Conservation (phyloP, 495 filamentous ascomycete genomes). For the Tuber borchii region DNA sequence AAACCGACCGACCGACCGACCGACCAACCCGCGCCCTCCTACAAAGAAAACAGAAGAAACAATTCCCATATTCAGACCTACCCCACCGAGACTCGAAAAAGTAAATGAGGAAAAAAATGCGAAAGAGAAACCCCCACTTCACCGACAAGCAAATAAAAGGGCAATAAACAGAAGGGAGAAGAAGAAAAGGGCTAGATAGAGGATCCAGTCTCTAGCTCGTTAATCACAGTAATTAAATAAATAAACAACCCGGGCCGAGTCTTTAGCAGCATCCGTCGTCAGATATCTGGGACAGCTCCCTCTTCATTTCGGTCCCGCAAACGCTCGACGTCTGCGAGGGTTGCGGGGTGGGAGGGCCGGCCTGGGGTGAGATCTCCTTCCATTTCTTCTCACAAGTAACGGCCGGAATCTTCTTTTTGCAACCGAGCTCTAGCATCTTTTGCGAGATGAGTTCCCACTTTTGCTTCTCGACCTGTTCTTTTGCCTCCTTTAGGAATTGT, state of each 20-base stretch:
- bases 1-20: slow-evolving; percentile 1
- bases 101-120: background rate
- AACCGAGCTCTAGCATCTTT: slow-evolving; percentile 40
- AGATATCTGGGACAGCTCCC: slow-evolving; percentile 38
- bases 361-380: slow-evolving; percentile 40
- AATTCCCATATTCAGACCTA: slow-evolving; percentile 3
- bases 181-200: background rate
- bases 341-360: slow-evolving; percentile 27
- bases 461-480: slow-evolving; percentile 40
- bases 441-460: slow-evolving; percentile 41
- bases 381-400: slow-evolving; percentile 42
- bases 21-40: background rate
- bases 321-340: slow-evolving; percentile 26
- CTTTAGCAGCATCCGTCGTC: slow-evolving; percentile 26
- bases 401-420: slow-evolving; percentile 43
- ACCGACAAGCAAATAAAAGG: background rate
- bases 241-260: background rate
- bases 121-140: background rate
- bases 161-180: background rate
- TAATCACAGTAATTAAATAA: background rate
- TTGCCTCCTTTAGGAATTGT: slow-evolving; percentile 40
- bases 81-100: background rate
- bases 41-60: background rate
- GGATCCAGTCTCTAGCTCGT: slow-evolving; percentile 2
- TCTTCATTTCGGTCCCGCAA: slow-evolving; percentile 34